Evolutionary conservation across 768 basidiomycete species (phyloP).

Genomic region (Boletales sp.): DNA sequence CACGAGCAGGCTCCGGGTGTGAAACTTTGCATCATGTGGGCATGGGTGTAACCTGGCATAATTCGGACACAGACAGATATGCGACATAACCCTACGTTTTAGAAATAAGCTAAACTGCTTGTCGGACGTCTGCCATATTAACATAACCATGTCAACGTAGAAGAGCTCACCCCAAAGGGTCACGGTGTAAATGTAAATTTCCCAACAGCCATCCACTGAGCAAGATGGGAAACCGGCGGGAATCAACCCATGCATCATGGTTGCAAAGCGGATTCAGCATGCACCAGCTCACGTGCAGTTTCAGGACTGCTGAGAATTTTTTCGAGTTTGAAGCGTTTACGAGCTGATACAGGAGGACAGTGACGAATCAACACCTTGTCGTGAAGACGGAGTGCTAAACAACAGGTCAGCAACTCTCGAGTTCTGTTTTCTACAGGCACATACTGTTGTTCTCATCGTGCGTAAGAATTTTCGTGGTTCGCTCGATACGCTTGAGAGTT

Average conservation of each 20-base stretch:
- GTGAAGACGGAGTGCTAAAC: slow-evolving; percentile 57
- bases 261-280: slow-evolving; percentile 6
- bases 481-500: slow-evolving; percentile 56
- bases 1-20: slow-evolving; percentile 30
- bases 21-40: slow-evolving; percentile 42
- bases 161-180: slow-evolving; percentile 14
- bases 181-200: background rate
- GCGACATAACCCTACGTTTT: background rate
- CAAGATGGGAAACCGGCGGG: background rate
- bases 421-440: slow-evolving; percentile 23
- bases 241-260: background rate
- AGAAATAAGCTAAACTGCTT: slow-evolving; percentile 1
- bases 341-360: slow-evolving; percentile 75
- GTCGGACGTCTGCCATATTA: slow-evolving; percentile 7
- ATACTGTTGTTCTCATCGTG: slow-evolving; percentile 72
- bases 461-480: slow-evolving; percentile 73
- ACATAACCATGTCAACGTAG: slow-evolving; percentile 8
- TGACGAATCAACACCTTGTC: slow-evolving; percentile 78
- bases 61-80: background rate
- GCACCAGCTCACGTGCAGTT: slow-evolving; percentile 47
- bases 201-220: background rate
- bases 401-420: slow-evolving; percentile 5
- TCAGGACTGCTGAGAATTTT: slow-evolving; percentile 66
- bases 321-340: slow-evolving; percentile 74
- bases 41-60: background rate